phyloP scores from a whole-genome alignment of 1,139 yeast species.

The Candida glucosophila region DNA sequence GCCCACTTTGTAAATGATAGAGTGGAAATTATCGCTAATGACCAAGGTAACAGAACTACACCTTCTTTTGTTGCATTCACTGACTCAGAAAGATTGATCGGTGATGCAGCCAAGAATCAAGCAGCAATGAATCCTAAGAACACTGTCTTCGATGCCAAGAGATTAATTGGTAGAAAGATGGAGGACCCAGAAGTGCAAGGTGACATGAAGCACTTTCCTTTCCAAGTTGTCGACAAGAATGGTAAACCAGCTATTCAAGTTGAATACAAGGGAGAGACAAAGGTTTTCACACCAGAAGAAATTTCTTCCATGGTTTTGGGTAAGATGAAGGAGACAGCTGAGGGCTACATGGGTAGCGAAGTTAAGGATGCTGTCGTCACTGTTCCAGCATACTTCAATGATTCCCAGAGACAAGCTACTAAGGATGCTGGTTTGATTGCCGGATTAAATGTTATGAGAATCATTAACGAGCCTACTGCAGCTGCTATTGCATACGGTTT shows the following conservation, averaged over 20 bases:
- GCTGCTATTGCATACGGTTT: constrained; percentile 44
- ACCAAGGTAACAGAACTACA: constrained; percentile 65
- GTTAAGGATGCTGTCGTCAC: constrained; percentile 42
- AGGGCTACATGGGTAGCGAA: constrained; percentile 31
- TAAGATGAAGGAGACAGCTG: constrained; percentile 46
- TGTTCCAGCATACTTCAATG: constrained; percentile 43
- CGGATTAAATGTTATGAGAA: constrained; percentile 42
- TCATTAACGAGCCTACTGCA: constrained; percentile 44
- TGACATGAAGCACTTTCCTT: constrained; percentile 38
- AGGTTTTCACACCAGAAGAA: constrained; percentile 95
- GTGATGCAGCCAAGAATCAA: constrained; percentile 99
- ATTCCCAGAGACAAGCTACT: constrained; percentile 44
- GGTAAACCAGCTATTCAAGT: constrained; percentile 91
- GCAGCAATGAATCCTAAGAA: constrained; percentile 95
- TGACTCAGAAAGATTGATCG: constrained; percentile 93
- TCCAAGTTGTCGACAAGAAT: constrained; percentile 47
- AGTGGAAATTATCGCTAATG: constrained; percentile 55
- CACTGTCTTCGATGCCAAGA: constrained; percentile 97
- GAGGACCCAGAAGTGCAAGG: constrained; percentile 34
- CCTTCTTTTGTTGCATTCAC: constrained; percentile 98
- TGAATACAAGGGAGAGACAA: constrained; percentile 88
- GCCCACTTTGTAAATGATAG: constrained; percentile 65
- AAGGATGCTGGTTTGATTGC: constrained; percentile 44
- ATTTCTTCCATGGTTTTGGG: constrained; percentile 92
- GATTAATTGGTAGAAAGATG: constrained; percentile 54